Evolutionary conservation across 306 rosid species (phyloP).

Genomic region (Lathyrus oleraceus): DNA sequence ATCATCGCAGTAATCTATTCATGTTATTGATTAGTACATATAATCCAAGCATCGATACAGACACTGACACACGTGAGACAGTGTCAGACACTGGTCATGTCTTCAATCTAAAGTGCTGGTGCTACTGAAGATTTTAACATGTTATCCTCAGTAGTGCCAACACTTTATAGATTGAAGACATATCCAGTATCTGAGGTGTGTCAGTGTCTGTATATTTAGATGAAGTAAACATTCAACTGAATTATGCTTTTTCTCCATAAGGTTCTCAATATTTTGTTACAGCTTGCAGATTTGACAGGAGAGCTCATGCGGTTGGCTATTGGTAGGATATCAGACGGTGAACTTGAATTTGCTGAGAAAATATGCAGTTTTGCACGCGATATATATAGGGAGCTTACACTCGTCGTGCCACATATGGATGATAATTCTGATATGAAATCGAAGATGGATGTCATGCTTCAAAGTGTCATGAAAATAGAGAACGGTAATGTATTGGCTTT

Average conservation of each 20-base stretch:
- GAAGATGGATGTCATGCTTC: slow-evolving; percentile 93
- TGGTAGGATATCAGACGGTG: slow-evolving; percentile 92
- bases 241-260: neutral
- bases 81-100: no score
- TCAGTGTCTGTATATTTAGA: no score
- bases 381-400: slow-evolving; percentile 85
- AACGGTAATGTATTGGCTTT: slow-evolving; percentile 58
- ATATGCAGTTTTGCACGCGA: slow-evolving; percentile 90
- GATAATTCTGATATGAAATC: slow-evolving; percentile 74
- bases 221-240: slow-evolving; percentile 10
- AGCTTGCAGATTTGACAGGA: slow-evolving; percentile 97
- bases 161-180: no score
- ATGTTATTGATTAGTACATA: neutral
- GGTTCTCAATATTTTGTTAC: slow-evolving; percentile 40
- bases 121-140: no score
- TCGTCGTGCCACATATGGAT: slow-evolving; percentile 83
- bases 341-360: slow-evolving; percentile 74
- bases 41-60: neutral
- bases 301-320: slow-evolving; percentile 98
- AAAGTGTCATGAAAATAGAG: slow-evolving; percentile 92
- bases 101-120: no score
- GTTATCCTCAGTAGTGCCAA: no score
- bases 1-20: slow-evolving; percentile 11
- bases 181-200: no score
- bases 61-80: no score